Evolutionary conservation across 169 alveolate genomes (phyloP), one percentile per base, ranked within the genome.

Genomic region (Eimeria zaria): DNA sequence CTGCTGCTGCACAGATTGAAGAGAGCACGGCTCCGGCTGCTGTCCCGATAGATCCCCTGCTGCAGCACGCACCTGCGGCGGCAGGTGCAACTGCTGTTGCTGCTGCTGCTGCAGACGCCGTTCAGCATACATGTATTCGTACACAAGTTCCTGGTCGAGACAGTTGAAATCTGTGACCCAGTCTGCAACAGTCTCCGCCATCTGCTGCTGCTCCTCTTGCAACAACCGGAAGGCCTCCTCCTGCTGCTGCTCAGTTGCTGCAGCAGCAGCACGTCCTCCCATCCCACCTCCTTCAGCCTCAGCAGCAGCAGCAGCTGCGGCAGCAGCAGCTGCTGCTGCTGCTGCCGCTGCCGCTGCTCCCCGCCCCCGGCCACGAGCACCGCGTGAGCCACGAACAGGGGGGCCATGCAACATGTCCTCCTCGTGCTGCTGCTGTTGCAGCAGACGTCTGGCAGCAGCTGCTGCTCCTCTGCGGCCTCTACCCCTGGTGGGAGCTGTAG

Each of bases 101-200:
- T 92, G 96, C 73, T 78, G 96, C 60, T 44, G 87, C 85, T 92
- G 91, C 51, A 81, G 71, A 1, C 78, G 87, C 6, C 96, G 85
- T 84, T 48, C 73, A 5, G 89, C 83, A 83, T 92, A 92, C 92
- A 92, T 87, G 73, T 87, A 92, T 20, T 78, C 96, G n/a, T 48
- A 81, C 48, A 92, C 93, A 6, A 58, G 89, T 67, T 92, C 96
- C 64, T 92, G 96, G 36, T 92, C 96, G 2, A 92, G 76, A 53
- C 89, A 92, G 87, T 78, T 81, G 69, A 81, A 81, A 36, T 92
- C 96, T n/a, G 90, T 69, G 20, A 89, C 78, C 96, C 96, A 92
- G 48, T 92, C 96, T 84, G 76, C 90, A 24, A 36, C 96, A 1
- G 83, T 76, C 91, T 48, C 96, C 58, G 96, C 76, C 91, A 41